Conservation (phyloP, 306 rosid species). For the Vigna nakashimae region DNA sequence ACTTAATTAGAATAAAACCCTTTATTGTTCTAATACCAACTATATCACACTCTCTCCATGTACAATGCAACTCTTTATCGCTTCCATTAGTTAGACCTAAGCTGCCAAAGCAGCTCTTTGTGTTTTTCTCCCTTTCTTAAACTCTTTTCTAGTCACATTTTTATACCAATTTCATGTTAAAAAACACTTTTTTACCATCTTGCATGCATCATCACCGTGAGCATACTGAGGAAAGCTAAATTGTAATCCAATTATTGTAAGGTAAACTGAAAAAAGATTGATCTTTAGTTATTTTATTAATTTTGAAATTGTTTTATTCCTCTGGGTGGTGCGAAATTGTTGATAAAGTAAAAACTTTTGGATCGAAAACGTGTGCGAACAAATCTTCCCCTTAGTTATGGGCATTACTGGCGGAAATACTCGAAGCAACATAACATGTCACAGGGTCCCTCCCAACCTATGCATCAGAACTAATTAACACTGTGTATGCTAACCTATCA, state of each 20-base stretch:
- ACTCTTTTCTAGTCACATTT: background rate
- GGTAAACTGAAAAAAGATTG: background rate
- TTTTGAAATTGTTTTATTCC: background rate
- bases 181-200: background rate
- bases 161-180: background rate
- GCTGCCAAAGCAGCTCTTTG: no score
- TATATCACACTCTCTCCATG: no score
- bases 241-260: background rate
- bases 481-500: slow-evolving; percentile 16
- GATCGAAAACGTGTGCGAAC: slow-evolving; percentile 12
- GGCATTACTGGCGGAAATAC: slow-evolving; percentile 48
- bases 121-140: no score
- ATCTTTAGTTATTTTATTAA: background rate
- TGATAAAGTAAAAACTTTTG: slow-evolving; percentile 17
- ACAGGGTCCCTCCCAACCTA: slow-evolving; percentile 37
- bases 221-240: background rate
- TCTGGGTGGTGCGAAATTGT: background rate
- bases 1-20: no score
- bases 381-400: slow-evolving; percentile 48
- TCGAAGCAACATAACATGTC: background rate
- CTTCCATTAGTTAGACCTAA: no score
- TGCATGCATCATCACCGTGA: background rate
- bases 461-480: slow-evolving; percentile 29
- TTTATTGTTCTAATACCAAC: no score
- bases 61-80: no score